Percentiles rank a stretch among this genome's conserved stretches.
phyloP scores from a whole-genome alignment of 129 eudicot species.

The Chrysanthemum seticuspe region DNA sequence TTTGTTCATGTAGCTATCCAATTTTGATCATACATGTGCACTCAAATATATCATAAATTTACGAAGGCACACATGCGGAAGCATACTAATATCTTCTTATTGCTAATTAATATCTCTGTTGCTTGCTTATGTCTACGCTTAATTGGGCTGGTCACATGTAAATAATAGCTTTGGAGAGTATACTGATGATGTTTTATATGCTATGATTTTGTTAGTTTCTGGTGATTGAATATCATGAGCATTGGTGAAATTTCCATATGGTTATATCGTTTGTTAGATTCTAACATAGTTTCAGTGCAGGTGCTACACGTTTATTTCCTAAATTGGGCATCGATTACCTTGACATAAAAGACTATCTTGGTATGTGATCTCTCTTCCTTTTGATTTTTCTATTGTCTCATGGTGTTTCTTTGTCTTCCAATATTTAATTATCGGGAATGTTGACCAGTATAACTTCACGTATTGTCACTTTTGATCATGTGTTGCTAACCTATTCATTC shows the following conservation, averaged over 20 bases:
- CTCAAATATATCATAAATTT: background rate
- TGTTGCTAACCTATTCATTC: conserved; percentile 17
- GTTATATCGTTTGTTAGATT: conserved; percentile 16
- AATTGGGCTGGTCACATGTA: background rate
- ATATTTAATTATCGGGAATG: background rate
- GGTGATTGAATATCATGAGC: background rate
- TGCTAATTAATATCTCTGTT: background rate
- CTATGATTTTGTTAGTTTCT: background rate
- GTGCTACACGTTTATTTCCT: conserved; percentile 46
- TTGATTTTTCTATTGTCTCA: background rate
- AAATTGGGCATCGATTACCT: conserved; percentile 46
- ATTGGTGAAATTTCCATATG: conserved; percentile 10
- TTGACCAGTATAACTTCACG: conserved; percentile 3
- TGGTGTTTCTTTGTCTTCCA: background rate
- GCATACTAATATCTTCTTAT: conserved; percentile 1
- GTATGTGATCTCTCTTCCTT: conserved; percentile 35
- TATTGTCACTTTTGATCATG: conserved; percentile 10
- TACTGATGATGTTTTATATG: background rate
- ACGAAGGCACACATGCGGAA: background rate
- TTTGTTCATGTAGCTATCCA: conserved; percentile 2
- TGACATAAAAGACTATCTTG: conserved; percentile 65
- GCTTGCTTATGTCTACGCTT: too few relatives aligned
- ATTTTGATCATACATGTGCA: background rate
- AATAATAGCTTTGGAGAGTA: conserved; percentile 11
- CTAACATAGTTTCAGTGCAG: conserved; percentile 34